Conservation (phyloP, 164 flowering plant genomes). For the Magnolia kwangsiensis region DNA sequence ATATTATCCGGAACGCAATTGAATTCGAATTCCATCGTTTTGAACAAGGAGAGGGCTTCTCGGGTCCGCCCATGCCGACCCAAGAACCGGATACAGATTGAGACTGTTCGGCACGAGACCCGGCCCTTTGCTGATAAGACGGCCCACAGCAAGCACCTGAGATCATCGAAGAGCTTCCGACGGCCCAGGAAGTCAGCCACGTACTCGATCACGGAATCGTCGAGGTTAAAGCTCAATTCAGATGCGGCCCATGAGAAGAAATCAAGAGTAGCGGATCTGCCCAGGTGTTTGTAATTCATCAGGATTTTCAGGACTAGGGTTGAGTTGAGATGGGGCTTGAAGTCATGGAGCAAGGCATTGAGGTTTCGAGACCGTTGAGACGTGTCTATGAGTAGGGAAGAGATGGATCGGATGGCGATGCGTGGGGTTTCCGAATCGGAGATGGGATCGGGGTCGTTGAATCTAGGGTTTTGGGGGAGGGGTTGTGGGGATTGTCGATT, state of each 20-base stretch:
- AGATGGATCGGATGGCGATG: slow-evolving; percentile 19
- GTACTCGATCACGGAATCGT: slow-evolving; percentile 42
- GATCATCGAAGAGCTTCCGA: slow-evolving; percentile 52
- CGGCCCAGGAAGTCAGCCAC: slow-evolving; percentile 47
- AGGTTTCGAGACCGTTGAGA: slow-evolving; percentile 10
- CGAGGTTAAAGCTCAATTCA: slow-evolving; percentile 36
- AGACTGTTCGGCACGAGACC: slow-evolving; percentile 29
- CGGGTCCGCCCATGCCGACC: slow-evolving; percentile 41
- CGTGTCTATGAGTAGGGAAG: slow-evolving; percentile 23
- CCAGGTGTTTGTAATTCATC: slow-evolving; percentile 30
- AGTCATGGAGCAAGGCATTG: slow-evolving; percentile 25
- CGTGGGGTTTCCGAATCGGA: slow-evolving; percentile 5
- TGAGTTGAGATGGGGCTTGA: slow-evolving; percentile 27
- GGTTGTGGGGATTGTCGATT: too few species aligned
- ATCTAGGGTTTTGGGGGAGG: background rate
- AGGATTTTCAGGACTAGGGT: slow-evolving; percentile 29
- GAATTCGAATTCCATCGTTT: slow-evolving; percentile 38
- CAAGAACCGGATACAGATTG: slow-evolving; percentile 42
- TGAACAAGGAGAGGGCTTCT: slow-evolving; percentile 37
- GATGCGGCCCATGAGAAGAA: slow-evolving; percentile 50
- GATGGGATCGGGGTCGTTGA: background rate
- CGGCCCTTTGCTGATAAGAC: slow-evolving; percentile 19
- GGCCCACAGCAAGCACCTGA: slow-evolving; percentile 25
- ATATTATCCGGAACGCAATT: slow-evolving; percentile 38
- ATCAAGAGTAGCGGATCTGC: slow-evolving; percentile 23